Evolutionary conservation across 345 rosid species (phyloP).

Genomic region (Aquilaria sinensis): DNA sequence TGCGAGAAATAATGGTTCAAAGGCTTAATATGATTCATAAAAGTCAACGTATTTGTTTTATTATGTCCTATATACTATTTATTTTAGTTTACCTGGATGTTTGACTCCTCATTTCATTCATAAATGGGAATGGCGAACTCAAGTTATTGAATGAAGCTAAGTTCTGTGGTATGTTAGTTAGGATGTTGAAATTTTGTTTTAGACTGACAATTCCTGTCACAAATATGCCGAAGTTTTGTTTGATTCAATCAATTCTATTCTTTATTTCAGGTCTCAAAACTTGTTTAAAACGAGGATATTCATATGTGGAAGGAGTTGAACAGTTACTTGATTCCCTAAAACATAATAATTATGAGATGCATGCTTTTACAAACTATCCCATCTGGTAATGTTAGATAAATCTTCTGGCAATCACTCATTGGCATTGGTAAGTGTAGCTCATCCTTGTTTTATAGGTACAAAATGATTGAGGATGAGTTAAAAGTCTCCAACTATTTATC

Average conservation of each 20-base stretch:
- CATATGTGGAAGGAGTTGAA: conserved; percentile 69
- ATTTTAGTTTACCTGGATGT: too few species aligned
- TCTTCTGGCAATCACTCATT: not conserved
- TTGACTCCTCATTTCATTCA: too few species aligned
- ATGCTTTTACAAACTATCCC: conserved; percentile 91
- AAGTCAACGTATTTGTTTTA: too few species aligned
- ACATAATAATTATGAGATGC: conserved; percentile 66
- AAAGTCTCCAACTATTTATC: conserved; percentile 67
- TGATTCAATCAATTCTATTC: conserved; percentile 3
- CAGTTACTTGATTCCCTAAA: conserved; percentile 53
- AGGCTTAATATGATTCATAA: too few species aligned
- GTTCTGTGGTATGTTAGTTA: too few species aligned
- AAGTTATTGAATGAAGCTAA: too few species aligned
- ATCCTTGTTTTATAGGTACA: conserved; percentile 41
- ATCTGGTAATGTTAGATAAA: conserved; percentile 42
- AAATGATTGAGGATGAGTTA: conserved; percentile 72
- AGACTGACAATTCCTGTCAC: too few species aligned
- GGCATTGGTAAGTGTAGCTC: not conserved
- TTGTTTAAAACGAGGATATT: conserved; percentile 67
- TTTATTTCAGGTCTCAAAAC: conserved; percentile 58
- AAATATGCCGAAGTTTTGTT: too few species aligned
- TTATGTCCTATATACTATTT: too few species aligned
- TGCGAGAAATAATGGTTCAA: too few species aligned
- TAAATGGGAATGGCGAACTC: too few species aligned
- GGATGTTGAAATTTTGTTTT: too few species aligned